Base-by-base conservation (phyloP, 805 yeast species). In the Wickerhamiella azymoides region DNA sequence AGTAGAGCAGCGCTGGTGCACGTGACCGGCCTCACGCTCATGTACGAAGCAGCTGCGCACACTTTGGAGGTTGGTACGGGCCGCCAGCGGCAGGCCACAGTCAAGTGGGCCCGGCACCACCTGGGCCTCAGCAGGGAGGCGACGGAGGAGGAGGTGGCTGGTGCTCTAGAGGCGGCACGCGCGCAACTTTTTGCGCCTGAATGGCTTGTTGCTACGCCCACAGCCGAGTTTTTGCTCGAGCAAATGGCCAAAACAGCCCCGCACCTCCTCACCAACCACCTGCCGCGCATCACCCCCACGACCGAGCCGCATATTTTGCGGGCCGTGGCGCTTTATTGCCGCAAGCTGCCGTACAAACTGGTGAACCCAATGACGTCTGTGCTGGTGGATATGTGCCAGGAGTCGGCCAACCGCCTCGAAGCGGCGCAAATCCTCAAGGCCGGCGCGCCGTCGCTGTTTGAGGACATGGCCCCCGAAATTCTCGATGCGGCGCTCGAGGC, bases 401-500 rank as follows among this genome's bases (percentile, higher is more conserved):
- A 42, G 5, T 10, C 14, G 6, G n/a, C 8, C 5, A n/a, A 17
- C 14, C 18, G 40, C 36, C 13, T 13, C 11, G 45, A 35, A 17
- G 45, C 45, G 10, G 40, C 45, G 2, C 27, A 42, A 19, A 36
- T 42, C 28, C 36, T 42, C 6, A 17, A n/a, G 8, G 13, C 16
- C 16, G 17, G 45, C 25, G 21, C 45, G 14, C 38, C 17, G 6
- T 13, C 33, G 2, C 16, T 36, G 24, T 42, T 42, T 13, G 33
- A 27, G 27, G 39, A 32, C 8, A 36, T 42, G 19, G 39, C 40
- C n/a, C 40, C 45, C 9, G 45, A 42, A 21, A n/a, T 42, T 13
- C 36, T 42, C n/a, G 45, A 42, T 2, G 25, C 18, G 7, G 45
- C 40, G 5, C 17, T 41, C 27, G 24, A 24, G 24, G 38, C 25